Evolutionary conservation across 805 yeast genomes (phyloP).

Genomic region (Cyberlindnera bimundalis): DNA sequence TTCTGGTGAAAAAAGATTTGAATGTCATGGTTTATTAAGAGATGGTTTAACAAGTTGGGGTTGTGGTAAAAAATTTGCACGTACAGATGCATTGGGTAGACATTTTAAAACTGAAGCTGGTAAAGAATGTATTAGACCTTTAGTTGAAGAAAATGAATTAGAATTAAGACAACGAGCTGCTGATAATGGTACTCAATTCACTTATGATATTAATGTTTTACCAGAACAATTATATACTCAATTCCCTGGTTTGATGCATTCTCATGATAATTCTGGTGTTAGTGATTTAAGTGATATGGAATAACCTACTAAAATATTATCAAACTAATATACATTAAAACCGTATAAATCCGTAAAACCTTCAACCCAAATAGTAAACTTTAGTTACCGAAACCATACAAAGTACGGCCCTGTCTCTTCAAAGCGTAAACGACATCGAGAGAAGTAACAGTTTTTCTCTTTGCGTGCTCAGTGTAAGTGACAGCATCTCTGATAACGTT

Average conservation of each 20-base stretch:
- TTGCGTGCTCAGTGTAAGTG: conserved; percentile 99
- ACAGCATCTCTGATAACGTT: conserved; percentile 98
- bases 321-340: conserved; percentile 13
- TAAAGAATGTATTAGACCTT: conserved; percentile 62
- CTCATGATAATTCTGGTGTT: conserved; percentile 2
- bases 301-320: neutral
- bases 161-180: conserved; percentile 22
- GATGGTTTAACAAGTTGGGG: conserved; percentile 65
- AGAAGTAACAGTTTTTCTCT: conserved; percentile 99
- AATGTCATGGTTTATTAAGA: conserved; percentile 62
- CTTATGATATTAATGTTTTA: conserved; percentile 9
- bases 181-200: conserved; percentile 15
- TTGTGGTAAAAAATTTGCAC: conserved; percentile 73
- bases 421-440: conserved; percentile 98
- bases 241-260: conserved; percentile 16
- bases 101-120: conserved; percentile 82
- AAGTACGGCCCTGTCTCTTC: conserved; percentile 99
- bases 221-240: conserved; percentile 24
- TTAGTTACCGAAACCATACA: conserved; percentile 99
- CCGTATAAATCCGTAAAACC: conserved; percentile 9
- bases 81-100: conserved; percentile 75
- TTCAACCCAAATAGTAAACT: conserved; percentile 20
- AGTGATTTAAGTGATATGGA: conserved; percentile 4
- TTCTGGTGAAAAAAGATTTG: conserved; percentile 69
- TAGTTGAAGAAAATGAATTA: conserved; percentile 53